A percentile compares a stretch with the other conserved stretches of the same genome.
Conservation (phyloP, 1,284 basidiomycete species). For the Ustilago esculenta region DNA sequence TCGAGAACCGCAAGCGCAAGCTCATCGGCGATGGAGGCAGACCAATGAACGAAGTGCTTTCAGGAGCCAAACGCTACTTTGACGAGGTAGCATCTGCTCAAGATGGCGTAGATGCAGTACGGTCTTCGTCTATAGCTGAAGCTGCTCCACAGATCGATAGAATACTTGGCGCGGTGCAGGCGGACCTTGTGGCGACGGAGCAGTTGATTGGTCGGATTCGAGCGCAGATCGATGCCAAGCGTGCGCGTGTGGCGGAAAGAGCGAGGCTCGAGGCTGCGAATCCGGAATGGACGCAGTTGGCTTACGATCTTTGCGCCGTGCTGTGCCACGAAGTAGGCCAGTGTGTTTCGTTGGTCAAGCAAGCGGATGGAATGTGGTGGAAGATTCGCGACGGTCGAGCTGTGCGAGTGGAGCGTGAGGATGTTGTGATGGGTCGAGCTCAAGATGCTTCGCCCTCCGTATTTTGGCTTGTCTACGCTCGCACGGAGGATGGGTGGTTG, state of each 20-base stretch:
- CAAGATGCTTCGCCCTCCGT: conserved; percentile 22
- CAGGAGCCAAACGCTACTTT: conserved; percentile 36
- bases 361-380: conserved; percentile 36
- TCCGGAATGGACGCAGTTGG: conserved; percentile 40
- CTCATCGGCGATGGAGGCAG: conserved; percentile 21
- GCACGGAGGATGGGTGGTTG: neutral
- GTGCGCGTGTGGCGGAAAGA: conserved; percentile 11
- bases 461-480: conserved; percentile 40
- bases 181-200: conserved; percentile 27
- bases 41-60: conserved; percentile 15
- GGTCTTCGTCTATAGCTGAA: conserved; percentile 21
- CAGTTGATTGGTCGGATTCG: conserved; percentile 20
- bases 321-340: conserved; percentile 25
- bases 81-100: conserved; percentile 16
- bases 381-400: conserved; percentile 13
- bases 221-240: conserved; percentile 27
- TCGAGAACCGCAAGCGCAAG: conserved; percentile 32
- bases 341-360: conserved; percentile 28
- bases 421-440: conserved; percentile 29
- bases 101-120: conserved; percentile 15
- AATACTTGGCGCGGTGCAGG: conserved; percentile 20
- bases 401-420: conserved; percentile 10
- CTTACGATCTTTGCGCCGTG: conserved; percentile 40
- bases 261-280: conserved; percentile 31
- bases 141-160: conserved; percentile 30